Evolutionary conservation across 2,329 filamentous ascomycete genomes (phyloP).

Genomic region (Colletotrichum tabaci): DNA sequence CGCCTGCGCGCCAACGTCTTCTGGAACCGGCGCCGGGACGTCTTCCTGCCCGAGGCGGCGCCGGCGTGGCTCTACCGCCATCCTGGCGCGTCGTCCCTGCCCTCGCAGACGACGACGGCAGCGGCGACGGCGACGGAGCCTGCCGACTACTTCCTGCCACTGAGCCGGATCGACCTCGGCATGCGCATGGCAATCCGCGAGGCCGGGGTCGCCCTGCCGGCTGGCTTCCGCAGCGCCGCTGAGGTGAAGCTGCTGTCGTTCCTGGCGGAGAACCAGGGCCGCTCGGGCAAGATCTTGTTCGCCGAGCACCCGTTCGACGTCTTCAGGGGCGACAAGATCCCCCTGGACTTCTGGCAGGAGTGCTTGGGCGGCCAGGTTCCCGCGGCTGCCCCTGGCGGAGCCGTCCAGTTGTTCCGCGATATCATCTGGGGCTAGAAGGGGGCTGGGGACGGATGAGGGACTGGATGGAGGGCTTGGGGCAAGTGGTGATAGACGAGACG

Average conservation of each 20-base stretch:
- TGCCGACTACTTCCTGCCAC: neutral
- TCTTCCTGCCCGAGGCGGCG: neutral
- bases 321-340: neutral
- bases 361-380: neutral
- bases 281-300: neutral
- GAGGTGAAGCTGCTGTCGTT: neutral
- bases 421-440: neutral
- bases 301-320: neutral
- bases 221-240: neutral
- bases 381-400: neutral
- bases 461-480: no score
- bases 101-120: neutral
- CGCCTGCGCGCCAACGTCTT: conserved; percentile 10
- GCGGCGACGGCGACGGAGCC: neutral
- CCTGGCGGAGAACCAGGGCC: neutral
- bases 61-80: neutral
- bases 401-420: neutral
- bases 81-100: neutral
- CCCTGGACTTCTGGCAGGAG: neutral
- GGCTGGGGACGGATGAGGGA: no score
- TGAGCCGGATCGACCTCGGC: neutral
- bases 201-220: neutral
- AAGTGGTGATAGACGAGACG: no score
- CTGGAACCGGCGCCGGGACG: conserved; percentile 12
- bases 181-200: neutral